phyloP scores from a whole-genome alignment of 2,329 filamentous ascomycete species.

The Alternaria tenuissima region DNA sequence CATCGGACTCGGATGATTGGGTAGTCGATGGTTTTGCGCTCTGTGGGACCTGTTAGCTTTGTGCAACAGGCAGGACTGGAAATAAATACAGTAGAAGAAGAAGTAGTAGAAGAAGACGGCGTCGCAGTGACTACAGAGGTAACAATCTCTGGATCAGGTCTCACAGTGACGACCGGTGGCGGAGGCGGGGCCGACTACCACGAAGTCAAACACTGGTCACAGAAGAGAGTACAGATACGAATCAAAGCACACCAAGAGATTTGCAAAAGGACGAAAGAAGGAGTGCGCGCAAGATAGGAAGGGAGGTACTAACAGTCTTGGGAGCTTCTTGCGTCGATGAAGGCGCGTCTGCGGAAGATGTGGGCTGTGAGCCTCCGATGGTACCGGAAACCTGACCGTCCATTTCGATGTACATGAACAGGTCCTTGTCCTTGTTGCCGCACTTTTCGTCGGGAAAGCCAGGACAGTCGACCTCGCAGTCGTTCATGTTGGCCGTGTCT shows the following conservation, averaged over 20 bases:
- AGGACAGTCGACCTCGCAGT: slow-evolving; percentile 69
- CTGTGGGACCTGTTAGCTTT: slow-evolving; percentile 20
- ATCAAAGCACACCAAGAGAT: background rate
- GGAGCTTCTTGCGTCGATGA: slow-evolving; percentile 27
- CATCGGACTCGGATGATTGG: slow-evolving; percentile 18
- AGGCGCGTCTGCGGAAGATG: slow-evolving; percentile 29
- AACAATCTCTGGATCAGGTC: slow-evolving; percentile 37
- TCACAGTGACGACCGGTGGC: slow-evolving; percentile 35
- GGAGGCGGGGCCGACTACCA: slow-evolving; percentile 46
- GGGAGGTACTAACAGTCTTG: slow-evolving; percentile 42
- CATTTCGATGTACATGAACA: slow-evolving; percentile 71
- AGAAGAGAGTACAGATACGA: slow-evolving; percentile 6
- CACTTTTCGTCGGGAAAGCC: slow-evolving; percentile 74
- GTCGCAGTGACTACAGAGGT: slow-evolving; percentile 35
- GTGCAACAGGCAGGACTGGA: slow-evolving; percentile 16
- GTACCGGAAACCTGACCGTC: slow-evolving; percentile 66
- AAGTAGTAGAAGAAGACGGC: slow-evolving; percentile 21
- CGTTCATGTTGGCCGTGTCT: slow-evolving; percentile 46
- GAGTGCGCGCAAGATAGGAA: slow-evolving; percentile 28
- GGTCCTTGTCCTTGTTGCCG: slow-evolving; percentile 61
- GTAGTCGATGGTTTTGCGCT: slow-evolving; percentile 27
- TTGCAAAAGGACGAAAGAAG: slow-evolving; percentile 5
- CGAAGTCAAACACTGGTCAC: slow-evolving; percentile 41
- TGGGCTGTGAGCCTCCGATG: slow-evolving; percentile 46
- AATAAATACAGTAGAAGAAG: slow-evolving; percentile 26